phyloP scores from a whole-genome alignment of 768 basidiomycete species.

The Amanita jacksonii region DNA sequence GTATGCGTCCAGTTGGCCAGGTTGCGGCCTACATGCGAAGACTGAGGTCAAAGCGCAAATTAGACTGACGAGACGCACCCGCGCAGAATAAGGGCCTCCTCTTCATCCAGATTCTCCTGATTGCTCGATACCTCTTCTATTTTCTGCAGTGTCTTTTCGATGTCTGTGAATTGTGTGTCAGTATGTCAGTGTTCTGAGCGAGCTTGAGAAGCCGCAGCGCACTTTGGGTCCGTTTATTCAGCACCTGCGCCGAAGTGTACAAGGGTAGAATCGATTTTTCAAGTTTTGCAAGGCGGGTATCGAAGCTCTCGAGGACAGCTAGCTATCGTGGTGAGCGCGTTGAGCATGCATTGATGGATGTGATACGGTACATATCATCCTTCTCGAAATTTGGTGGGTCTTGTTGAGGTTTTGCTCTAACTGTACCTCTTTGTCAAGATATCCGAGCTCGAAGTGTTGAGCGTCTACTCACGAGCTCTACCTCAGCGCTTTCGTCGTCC shows the following conservation, averaged over 20 bases:
- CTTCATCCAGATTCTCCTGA: slow-evolving; percentile 65
- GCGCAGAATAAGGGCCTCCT: slow-evolving; percentile 69
- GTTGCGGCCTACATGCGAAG: slow-evolving; percentile 55
- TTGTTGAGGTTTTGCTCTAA: slow-evolving; percentile 85
- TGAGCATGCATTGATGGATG: not conserved
- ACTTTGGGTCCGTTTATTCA: slow-evolving; percentile 70
- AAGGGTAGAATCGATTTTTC: slow-evolving; percentile 81
- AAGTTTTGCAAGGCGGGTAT: slow-evolving; percentile 69
- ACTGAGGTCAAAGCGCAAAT: not conserved
- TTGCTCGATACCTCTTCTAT: slow-evolving; percentile 73
- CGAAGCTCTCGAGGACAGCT: slow-evolving; percentile 82
- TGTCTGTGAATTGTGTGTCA: slow-evolving; percentile 40
- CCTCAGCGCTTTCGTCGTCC: slow-evolving; percentile 66
- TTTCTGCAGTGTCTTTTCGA: slow-evolving; percentile 67
- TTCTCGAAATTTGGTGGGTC: slow-evolving; percentile 73
- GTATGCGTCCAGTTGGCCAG: slow-evolving; percentile 54
- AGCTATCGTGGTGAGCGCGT: slow-evolving; percentile 21
- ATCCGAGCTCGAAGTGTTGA: not conserved
- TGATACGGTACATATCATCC: slow-evolving; percentile 68
- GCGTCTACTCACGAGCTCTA: slow-evolving; percentile 44
- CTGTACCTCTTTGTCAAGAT: slow-evolving; percentile 23
- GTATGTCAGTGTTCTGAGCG: not conserved
- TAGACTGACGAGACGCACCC: slow-evolving; percentile 44
- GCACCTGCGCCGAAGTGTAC: slow-evolving; percentile 67
- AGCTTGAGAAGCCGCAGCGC: slow-evolving; percentile 20